Percentiles rank a stretch among this genome's conserved stretches.
Conservation (phyloP, 106 monocot genomes). For the Dendrobium catenatum region DNA sequence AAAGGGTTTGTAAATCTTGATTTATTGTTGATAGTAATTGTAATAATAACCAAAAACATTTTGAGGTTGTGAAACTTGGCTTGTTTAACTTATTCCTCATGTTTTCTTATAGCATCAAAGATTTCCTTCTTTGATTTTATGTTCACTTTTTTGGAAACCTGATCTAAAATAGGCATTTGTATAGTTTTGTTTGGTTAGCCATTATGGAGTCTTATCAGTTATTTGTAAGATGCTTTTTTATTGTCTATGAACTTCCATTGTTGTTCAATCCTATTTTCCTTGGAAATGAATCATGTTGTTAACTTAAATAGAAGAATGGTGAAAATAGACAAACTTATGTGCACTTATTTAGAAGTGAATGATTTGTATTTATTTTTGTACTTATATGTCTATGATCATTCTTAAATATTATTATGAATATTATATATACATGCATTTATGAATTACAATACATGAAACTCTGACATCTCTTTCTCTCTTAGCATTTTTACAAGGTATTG, state of each 20-base stretch:
- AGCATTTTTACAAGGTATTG: no score
- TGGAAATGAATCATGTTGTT: not conserved
- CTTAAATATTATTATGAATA: no score
- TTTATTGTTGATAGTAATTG: not conserved
- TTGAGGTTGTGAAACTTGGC: not conserved
- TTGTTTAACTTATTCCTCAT: not conserved
- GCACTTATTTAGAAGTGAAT: not conserved
- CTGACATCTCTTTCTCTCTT: no score
- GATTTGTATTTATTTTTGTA: no score
- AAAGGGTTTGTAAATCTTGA: not conserved
- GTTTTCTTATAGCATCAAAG: not conserved
- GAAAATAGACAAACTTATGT: not conserved
- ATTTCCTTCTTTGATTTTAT: not conserved
- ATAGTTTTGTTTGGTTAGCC: no score
- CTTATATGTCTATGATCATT: no score
- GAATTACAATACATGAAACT: no score
- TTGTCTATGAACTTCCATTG: no score
- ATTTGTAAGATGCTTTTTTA: no score
- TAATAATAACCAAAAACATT: not conserved
- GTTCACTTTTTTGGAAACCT: not conserved
- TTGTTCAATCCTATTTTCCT: not conserved
- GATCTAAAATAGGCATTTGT: no score
- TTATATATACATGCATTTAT: no score
- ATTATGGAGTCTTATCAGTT: no score
- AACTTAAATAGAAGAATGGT: not conserved